Conservation (phyloP, 148 eudicot species). For the Cornus suecica region DNA sequence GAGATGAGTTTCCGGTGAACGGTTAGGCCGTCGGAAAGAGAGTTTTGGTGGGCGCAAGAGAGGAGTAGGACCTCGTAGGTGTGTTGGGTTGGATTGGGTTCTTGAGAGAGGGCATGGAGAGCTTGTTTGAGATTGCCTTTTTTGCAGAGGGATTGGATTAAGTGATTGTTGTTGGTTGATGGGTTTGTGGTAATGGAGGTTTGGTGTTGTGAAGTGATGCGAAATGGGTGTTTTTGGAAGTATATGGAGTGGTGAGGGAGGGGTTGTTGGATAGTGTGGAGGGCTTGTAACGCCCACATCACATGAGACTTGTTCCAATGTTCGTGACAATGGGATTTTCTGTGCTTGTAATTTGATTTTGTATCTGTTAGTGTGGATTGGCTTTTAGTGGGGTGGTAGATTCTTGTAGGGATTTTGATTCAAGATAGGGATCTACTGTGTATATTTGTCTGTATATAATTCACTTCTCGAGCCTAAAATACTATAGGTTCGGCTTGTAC, state of each 20-base stretch:
- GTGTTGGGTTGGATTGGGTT: slow-evolving; percentile 63
- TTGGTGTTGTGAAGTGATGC: slow-evolving; percentile 18
- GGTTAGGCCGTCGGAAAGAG: slow-evolving; percentile 48
- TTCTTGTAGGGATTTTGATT: not conserved
- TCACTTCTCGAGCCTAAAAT: too few relatives aligned
- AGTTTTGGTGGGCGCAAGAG: slow-evolving; percentile 41
- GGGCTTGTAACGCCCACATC: slow-evolving; percentile 58
- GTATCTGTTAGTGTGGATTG: not conserved
- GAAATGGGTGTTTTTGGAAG: slow-evolving; percentile 11
- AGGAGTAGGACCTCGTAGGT: slow-evolving; percentile 79
- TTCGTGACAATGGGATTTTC: not conserved
- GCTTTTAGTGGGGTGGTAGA: not conserved
- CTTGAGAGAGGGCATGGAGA: slow-evolving; percentile 53
- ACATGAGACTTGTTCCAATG: slow-evolving; percentile 4
- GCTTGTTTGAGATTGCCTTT: slow-evolving; percentile 67
- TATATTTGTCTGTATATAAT: too few relatives aligned
- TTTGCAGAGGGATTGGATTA: slow-evolving; percentile 64
- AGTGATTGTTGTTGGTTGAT: slow-evolving; percentile 39
- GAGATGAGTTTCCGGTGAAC: slow-evolving; percentile 55
- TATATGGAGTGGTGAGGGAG: slow-evolving; percentile 19
- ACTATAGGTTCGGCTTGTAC: too few relatives aligned
- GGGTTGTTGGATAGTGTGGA: slow-evolving; percentile 38
- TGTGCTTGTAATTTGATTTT: not conserved
- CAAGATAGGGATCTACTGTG: too few relatives aligned
- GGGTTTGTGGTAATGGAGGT: slow-evolving; percentile 22